These are phyloP conservation scores for Vairimorpha ceranae DNA, from an alignment of 371 early-diverging fungal species.

Conservation along the genomic window DNA sequence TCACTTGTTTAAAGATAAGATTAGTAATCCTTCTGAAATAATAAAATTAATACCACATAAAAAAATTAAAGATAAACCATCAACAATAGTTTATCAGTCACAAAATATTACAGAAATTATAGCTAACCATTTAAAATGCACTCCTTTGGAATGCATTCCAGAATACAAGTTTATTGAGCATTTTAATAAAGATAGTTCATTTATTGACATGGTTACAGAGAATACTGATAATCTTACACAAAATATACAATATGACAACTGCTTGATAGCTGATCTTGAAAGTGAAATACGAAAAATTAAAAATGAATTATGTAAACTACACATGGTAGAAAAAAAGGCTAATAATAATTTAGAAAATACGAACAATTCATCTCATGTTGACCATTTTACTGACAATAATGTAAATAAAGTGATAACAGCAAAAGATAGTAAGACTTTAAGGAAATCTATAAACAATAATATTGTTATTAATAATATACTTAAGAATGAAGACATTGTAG, in stretches of 20 bases:
- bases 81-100: not conserved
- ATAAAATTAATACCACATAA: slow-evolving; percentile 68
- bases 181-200: slow-evolving; percentile 30
- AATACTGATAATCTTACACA: slow-evolving; percentile 9
- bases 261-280: slow-evolving; percentile 20
- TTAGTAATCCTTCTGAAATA: slow-evolving; percentile 88
- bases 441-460: not conserved
- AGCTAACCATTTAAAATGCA: not conserved
- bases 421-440: slow-evolving; percentile 1
- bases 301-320: not conserved
- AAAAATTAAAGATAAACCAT: slow-evolving; percentile 28
- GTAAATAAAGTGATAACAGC: not conserved
- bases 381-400: not conserved
- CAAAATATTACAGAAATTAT: slow-evolving; percentile 27
- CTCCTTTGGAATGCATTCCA: slow-evolving; percentile 18
- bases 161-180: slow-evolving; percentile 21
- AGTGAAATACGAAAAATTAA: slow-evolving; percentile 21
- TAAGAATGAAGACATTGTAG: not conserved
- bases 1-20: slow-evolving; percentile 68
- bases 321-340: not conserved
- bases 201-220: slow-evolving; percentile 11
- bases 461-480: not conserved
- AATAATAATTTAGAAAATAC: not conserved
- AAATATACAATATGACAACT: slow-evolving; percentile 3
- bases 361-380: not conserved